Conservation (phyloP, 2,329 filamentous ascomycete species). For the Bipolaris sorokiniana region DNA sequence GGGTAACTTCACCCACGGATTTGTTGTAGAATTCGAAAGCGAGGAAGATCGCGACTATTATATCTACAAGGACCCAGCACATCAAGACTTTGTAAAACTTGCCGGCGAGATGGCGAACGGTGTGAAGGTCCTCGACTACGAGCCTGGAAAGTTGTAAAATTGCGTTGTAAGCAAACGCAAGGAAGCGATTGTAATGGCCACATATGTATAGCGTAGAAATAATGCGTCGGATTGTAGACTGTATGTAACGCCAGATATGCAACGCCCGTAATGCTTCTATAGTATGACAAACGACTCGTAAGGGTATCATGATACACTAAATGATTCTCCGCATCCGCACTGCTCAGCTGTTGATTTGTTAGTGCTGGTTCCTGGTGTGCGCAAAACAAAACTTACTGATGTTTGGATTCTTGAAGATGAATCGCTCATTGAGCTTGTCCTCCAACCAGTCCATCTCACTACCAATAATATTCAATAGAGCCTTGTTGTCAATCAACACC, state of each 20-base stretch:
- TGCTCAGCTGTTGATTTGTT: slow-evolving; percentile 74
- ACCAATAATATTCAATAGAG: slow-evolving; percentile 95
- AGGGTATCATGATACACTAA: slow-evolving; percentile 62
- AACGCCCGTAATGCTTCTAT: slow-evolving; percentile 37
- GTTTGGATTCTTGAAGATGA: slow-evolving; percentile 96
- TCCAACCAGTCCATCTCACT: slow-evolving; percentile 99
- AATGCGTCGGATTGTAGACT: neutral
- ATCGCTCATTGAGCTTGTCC: slow-evolving; percentile 89
- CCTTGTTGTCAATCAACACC: slow-evolving; percentile 96
- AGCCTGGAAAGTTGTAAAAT: slow-evolving; percentile 56
- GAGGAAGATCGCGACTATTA: slow-evolving; percentile 73
- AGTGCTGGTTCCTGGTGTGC: slow-evolving; percentile 16
- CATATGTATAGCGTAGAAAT: neutral
- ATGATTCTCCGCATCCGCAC: slow-evolving; percentile 95
- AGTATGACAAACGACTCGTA: slow-evolving; percentile 16
- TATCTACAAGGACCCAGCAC: slow-evolving; percentile 67
- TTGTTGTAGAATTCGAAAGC: slow-evolving; percentile 70
- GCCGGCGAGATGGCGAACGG: slow-evolving; percentile 58
- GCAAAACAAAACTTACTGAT: slow-evolving; percentile 76
- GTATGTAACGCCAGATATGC: slow-evolving; percentile 11
- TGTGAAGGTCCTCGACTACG: slow-evolving; percentile 67
- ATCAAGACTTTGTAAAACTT: slow-evolving; percentile 64
- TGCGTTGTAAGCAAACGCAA: neutral
- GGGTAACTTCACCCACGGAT: slow-evolving; percentile 71
- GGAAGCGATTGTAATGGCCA: neutral